Evolutionary conservation across 1,139 yeast genomes (phyloP).

Genomic region (Kluyveromyces marxianus): DNA sequence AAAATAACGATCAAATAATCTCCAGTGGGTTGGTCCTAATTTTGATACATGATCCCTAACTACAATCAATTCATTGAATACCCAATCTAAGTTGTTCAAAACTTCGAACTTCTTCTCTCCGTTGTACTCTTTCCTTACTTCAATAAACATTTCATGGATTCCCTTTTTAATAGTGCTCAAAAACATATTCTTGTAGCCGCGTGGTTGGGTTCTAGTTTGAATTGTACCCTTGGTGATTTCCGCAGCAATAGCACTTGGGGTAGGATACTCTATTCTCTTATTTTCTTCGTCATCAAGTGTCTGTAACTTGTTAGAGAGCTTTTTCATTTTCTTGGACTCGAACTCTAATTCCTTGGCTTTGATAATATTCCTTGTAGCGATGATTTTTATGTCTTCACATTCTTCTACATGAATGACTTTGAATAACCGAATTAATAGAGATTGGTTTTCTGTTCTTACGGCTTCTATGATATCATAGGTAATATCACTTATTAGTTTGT

Average conservation of each 20-base stretch:
- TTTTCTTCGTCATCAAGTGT: slow-evolving; percentile 9
- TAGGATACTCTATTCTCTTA: slow-evolving; percentile 20
- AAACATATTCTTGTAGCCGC: slow-evolving; percentile 64
- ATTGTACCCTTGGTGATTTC: slow-evolving; percentile 34
- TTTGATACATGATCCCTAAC: slow-evolving; percentile 51
- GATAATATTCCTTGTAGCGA: slow-evolving; percentile 42
- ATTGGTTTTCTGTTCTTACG: slow-evolving; percentile 56
- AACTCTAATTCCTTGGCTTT: slow-evolving; percentile 30
- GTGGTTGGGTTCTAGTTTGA: slow-evolving; percentile 38
- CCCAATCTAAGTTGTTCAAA: slow-evolving; percentile 71
- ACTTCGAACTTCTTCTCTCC: slow-evolving; percentile 46
- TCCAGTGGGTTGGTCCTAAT: slow-evolving; percentile 70
- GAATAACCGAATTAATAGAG: slow-evolving; percentile 62
- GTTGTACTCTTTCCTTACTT: slow-evolving; percentile 53
- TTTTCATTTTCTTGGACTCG: slow-evolving; percentile 26
- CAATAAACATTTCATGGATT: slow-evolving; percentile 57
- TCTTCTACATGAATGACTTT: slow-evolving; percentile 78
- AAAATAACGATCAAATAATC: slow-evolving; percentile 54
- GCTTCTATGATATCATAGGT: slow-evolving; percentile 62
- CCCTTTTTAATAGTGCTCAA: slow-evolving; percentile 52
- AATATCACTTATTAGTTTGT: slow-evolving; percentile 55
- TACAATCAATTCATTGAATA: slow-evolving; percentile 68
- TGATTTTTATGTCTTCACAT: slow-evolving; percentile 60
- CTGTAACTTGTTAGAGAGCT: slow-evolving; percentile 20
- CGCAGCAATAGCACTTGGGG: slow-evolving; percentile 26